Evolutionary conservation across 2,329 filamentous ascomycete genomes (phyloP).

Genomic region (Pseudocercospora crystallina): DNA sequence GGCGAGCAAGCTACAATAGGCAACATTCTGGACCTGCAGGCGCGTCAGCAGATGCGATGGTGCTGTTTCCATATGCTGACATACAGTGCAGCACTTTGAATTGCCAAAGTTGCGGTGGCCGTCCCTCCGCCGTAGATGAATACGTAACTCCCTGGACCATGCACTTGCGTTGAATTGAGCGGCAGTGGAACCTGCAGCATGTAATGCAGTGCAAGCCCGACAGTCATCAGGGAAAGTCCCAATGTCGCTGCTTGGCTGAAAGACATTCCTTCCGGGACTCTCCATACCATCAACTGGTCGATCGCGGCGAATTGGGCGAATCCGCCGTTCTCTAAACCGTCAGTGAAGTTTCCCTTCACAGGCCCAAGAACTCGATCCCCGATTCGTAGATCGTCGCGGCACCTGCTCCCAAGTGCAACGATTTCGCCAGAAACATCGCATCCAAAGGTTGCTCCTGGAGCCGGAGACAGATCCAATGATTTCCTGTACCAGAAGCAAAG

Average conservation of each 20-base stretch:
- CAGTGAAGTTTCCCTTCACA: conserved; percentile 19
- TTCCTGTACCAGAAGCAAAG: conserved; percentile 13
- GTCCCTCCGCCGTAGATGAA: conserved; percentile 22
- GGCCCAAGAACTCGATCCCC: conserved; percentile 22
- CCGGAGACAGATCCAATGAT: conserved; percentile 21
- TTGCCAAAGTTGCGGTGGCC: conserved; percentile 19
- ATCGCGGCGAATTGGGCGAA: conserved; percentile 22
- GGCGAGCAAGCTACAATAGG: conserved; percentile 20
- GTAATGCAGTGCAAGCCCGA: conserved; percentile 20
- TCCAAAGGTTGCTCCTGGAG: conserved; percentile 20
- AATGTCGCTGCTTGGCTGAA: conserved; percentile 20
- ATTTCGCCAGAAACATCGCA: conserved; percentile 22
- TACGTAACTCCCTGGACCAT: conserved; percentile 2
- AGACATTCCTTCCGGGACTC: conserved; percentile 14
- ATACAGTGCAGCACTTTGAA: conserved; percentile 21
- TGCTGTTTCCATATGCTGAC: background rate
- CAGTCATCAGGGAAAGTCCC: conserved; percentile 19
- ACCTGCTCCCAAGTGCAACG: conserved; percentile 17
- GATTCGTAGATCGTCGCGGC: conserved; percentile 6
- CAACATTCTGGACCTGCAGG: conserved; percentile 13
- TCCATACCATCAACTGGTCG: conserved; percentile 15
- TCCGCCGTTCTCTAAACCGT: conserved; percentile 18
- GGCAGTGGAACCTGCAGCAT: conserved; percentile 18
- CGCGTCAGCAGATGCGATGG: conserved; percentile 2
- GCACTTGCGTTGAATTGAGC: background rate